Base-by-base conservation (phyloP, 345 rosid genomes). In the Eucalyptus cloeziana region DNA sequence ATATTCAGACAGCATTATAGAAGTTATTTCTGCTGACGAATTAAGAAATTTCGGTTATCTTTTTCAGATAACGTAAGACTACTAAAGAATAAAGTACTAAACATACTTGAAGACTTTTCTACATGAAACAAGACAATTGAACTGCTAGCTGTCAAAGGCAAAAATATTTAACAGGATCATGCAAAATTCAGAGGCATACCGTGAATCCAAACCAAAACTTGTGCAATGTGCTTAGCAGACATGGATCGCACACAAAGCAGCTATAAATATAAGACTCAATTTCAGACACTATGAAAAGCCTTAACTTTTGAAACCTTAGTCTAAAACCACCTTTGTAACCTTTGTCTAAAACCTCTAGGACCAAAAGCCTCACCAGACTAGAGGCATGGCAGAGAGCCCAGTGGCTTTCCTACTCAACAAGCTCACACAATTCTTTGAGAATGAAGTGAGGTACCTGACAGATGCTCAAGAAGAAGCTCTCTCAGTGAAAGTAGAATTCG, bases 401-500 rank as follows among this genome's bases (percentile, higher is more conserved):
- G 71, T 64, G 37, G 14, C 3, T 64, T n/a, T 30, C 71, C 71
- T 64, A 7, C 71, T 64, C 71, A 64, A 30, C 31, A 64, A 64
- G 71, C 71, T 64, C 33, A 13, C 71, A 30, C 71, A n/a, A 64
- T 30, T 64, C 71, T 13, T 64, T n/a, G 71, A 64, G 33, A 64
- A 64, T 7, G 71, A 64, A 8, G 37, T 64, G 60, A 31, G 33
- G 31, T 31, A 5, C 13, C 31, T 12, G 52, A 62, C 10, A 0
- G 43, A 33, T 25, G 40, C 50, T 8, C 47, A 3, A 44, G 80
- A n/a, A 37, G 16, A 25, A 58, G 49, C 64, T 6, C 88, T 27
- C 80, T 50, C 50, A 21, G 40, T 52, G 62, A 80, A 88, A 88
- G 90, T 47, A 21, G 93, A 92, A 51, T 30, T 92, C 25, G 90